Conservation (phyloP, 495 filamentous ascomycete species). For the Cladorrhinum samala region DNA sequence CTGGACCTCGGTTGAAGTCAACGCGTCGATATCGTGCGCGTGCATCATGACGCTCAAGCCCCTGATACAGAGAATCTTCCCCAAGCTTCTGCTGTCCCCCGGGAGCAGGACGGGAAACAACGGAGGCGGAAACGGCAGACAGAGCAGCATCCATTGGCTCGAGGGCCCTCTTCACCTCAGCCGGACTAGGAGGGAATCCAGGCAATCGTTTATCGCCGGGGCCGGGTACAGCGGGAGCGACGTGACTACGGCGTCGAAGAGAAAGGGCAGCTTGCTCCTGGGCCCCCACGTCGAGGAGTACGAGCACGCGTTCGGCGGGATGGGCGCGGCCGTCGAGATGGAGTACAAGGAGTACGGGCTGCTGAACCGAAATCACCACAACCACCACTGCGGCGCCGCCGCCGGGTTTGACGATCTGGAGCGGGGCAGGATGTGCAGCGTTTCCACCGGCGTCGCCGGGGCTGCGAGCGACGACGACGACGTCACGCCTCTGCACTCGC, state of each 20-base stretch:
- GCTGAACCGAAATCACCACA: neutral
- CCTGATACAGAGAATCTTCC: conserved; percentile 21
- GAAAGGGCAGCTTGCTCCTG: neutral
- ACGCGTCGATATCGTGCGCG: conserved; percentile 23
- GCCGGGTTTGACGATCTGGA: conserved; percentile 6
- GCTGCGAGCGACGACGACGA: no score
- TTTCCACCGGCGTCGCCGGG: neutral
- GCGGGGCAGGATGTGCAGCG: neutral
- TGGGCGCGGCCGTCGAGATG: neutral
- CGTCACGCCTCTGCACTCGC: no score
- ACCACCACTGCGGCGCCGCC: neutral
- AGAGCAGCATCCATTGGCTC: conserved; percentile 19
- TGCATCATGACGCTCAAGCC: conserved; percentile 30
- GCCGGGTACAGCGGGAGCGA: no score
- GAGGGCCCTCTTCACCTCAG: no score
- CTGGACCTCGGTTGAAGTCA: conserved; percentile 27
- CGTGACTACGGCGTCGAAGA: neutral
- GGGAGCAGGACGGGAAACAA: neutral
- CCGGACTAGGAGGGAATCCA: neutral
- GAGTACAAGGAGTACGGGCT: neutral
- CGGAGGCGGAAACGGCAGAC: no score
- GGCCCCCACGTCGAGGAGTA: conserved; percentile 5
- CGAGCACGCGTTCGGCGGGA: neutral
- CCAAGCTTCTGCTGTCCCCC: conserved; percentile 12
- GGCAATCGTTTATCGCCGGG: neutral